Evolutionary conservation across 495 filamentous ascomycete species (phyloP), one percentile per base, ranked within the genome.

Genomic region (Aspergillus affinis): DNA sequence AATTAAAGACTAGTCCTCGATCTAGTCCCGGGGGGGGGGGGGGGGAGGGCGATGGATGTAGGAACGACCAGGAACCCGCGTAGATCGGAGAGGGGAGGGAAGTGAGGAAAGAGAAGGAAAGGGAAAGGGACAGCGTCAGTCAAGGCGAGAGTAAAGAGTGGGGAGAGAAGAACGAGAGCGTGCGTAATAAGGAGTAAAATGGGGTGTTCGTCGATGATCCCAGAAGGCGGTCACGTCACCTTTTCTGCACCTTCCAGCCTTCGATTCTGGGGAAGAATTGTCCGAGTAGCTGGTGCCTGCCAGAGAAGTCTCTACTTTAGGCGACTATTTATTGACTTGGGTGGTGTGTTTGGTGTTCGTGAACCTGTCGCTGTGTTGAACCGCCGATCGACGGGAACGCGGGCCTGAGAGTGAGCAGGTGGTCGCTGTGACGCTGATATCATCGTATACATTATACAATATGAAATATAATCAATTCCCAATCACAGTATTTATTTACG

Each of bases 191-290:
- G 23, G 23, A 26, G 23, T 26, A 2, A 2, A 26, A 26, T 4
- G 2, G 23, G 23, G 23, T n/a, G 48, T 10, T 49, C 18, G 8
- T 4, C 47, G 47, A 23, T 48, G 47, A 2, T 48, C 19, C 8
- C 2, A 15, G 48, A 18, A 53, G 50, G 27, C 50, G 27, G 20
- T 53, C 50, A 53, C 19, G 72, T 74, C 72, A 72, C 72, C 68
- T 74, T 74, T 64, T 64, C 63, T 68, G 29, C 53, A 51, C 47
- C 41, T 78, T 23, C 74, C 29, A 51, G 79, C 52, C 82, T 77
- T 48, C 69, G n/a, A 46, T 41, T 20, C 49, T 79, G 30, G 30
- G 30, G 30, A 32, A 7, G 23, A 26, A 26, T 26, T 26, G 23
- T 4, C 2, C 23, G 4, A 26, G 2, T 26, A 26, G 4, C 23